These are phyloP conservation scores for Periconia sp. DNA, from an alignment of 2,329 filamentous ascomycete genomes.

Conservation along the genomic window DNA sequence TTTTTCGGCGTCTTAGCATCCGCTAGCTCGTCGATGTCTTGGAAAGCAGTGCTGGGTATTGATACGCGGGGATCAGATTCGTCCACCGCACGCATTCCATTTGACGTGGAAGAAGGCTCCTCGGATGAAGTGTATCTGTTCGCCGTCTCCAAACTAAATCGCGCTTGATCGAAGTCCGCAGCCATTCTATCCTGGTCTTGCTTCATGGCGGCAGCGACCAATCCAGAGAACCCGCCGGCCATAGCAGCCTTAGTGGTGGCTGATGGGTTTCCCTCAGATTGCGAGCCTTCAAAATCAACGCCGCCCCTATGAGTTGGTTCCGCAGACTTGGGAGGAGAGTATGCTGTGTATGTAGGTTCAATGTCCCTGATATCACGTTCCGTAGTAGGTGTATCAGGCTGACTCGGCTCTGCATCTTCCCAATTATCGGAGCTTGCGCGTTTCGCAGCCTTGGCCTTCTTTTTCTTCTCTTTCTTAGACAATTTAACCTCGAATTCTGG, in stretches of 20 bases:
- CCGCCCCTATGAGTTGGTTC: slow-evolving; percentile 7
- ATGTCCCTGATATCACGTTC: slow-evolving; percentile 39
- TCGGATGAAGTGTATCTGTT: slow-evolving; percentile 20
- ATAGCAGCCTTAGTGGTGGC: slow-evolving; percentile 26
- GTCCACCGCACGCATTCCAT: slow-evolving; percentile 21
- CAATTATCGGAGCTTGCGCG: slow-evolving; percentile 35
- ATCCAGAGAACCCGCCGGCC: slow-evolving; percentile 41
- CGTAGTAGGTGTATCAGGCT: slow-evolving; percentile 26
- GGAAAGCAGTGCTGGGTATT: slow-evolving; percentile 41
- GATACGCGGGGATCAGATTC: slow-evolving; percentile 22
- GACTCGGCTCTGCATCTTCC: slow-evolving; percentile 35
- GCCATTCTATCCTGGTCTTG: slow-evolving; percentile 42
- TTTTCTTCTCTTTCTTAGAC: slow-evolving; percentile 49
- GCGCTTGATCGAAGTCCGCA: slow-evolving; percentile 34
- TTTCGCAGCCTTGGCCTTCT: slow-evolving; percentile 40
- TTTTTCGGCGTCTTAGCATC: slow-evolving; percentile 51
- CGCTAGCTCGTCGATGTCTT: slow-evolving; percentile 40
- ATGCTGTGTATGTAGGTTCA: slow-evolving; percentile 10
- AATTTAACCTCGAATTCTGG: slow-evolving; percentile 28
- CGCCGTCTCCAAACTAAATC: slow-evolving; percentile 31
- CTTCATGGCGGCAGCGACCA: slow-evolving; percentile 37
- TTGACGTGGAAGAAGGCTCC: slow-evolving; percentile 19
- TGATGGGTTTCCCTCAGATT: slow-evolving; percentile 18
- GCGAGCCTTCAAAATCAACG: slow-evolving; percentile 12
- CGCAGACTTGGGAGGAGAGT: slow-evolving; percentile 7